phyloP scores from a whole-genome alignment of 768 basidiomycete genomes.

The Leccinum obscurum region DNA sequence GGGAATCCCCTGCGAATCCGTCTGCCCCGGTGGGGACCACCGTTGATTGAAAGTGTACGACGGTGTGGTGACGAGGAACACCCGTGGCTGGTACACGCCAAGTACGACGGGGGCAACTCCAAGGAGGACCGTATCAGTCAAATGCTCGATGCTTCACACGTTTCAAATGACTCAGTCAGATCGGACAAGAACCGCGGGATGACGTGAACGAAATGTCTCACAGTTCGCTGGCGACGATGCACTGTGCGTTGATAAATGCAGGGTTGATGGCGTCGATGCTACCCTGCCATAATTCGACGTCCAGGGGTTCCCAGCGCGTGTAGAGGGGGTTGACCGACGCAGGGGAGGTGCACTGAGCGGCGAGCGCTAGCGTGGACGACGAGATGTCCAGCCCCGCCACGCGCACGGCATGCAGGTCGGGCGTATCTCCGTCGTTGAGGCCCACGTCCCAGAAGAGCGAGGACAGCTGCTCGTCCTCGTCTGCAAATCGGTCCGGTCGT shows the following conservation, averaged over 20 bases:
- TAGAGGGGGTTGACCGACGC: conserved; percentile 32
- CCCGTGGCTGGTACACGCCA: conserved; percentile 72
- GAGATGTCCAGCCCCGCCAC: conserved; percentile 74
- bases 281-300: conserved; percentile 72
- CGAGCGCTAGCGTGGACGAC: conserved; percentile 51
- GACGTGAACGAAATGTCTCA: conserved; percentile 37
- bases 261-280: conserved; percentile 68
- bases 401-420: conserved; percentile 56
- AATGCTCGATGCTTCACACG: conserved; percentile 70
- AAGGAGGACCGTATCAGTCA: conserved; percentile 56
- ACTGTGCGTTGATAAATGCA: conserved; percentile 62
- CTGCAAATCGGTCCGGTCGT: conserved; percentile 27
- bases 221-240: conserved; percentile 83
- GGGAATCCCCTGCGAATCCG: conserved; percentile 48
- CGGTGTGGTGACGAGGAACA: conserved; percentile 81
- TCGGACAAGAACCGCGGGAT: neutral
- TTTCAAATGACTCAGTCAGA: conserved; percentile 13
- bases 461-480: conserved; percentile 21
- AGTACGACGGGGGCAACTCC: conserved; percentile 71
- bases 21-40: conserved; percentile 57
- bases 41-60: conserved; percentile 81
- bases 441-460: conserved; percentile 25
- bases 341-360: conserved; percentile 49
- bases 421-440: conserved; percentile 40
- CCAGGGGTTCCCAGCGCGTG: conserved; percentile 68